Evolutionary conservation across 345 rosid species (phyloP), one percentile per base, ranked within the genome.

Genomic region (Diplotaxis tenuifolia): DNA sequence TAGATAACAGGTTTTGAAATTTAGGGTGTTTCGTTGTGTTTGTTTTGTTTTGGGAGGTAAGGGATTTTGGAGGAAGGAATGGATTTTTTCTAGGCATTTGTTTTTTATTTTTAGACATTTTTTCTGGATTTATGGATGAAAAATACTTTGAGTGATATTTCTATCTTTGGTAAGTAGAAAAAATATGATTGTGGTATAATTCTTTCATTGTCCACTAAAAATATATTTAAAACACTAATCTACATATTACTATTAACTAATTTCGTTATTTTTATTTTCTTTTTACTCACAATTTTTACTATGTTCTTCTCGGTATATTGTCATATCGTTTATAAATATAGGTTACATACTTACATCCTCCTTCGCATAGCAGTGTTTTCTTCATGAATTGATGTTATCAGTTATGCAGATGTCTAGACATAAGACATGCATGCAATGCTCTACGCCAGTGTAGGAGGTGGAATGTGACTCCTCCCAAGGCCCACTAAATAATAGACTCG

Each of bases 11-110:
- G 67, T 57, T 63, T 53, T 76, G 56, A 70, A 16, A 64, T 70
- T 64, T 76, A 56, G 71, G 67, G 47, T 47, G 71, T 49, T 63
- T 64, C n/a, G 75, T 70, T 70, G 66, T 64, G 71, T 70, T 76
- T 70, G 80, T 64, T 76, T 76, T 64, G 62, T 56, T 70, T 70
- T 76, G 71, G 45, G 62, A 70, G 75, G 71, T 49, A 56, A 32
- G 20, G 70, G 75, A 47, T 70, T 70, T 64, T 55, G 67, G 67
- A 64, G 47, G 36, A n/a, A 68, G 60, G n/a, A 53, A 0, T 53
- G 42, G 56, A 15, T 62, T 68, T 49, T 55, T 25, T n/a, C 45
- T 57, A 31, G 14, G 19, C 28, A 56, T 45, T n/a, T n/a, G n/a
- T n/a, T 28, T 3, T 50, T 75, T 75, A 62, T 62, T 68, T 69